These are phyloP conservation scores for Fraxinus platypoda DNA, from an alignment of 305 asterid species.

Conservation along the genomic window DNA sequence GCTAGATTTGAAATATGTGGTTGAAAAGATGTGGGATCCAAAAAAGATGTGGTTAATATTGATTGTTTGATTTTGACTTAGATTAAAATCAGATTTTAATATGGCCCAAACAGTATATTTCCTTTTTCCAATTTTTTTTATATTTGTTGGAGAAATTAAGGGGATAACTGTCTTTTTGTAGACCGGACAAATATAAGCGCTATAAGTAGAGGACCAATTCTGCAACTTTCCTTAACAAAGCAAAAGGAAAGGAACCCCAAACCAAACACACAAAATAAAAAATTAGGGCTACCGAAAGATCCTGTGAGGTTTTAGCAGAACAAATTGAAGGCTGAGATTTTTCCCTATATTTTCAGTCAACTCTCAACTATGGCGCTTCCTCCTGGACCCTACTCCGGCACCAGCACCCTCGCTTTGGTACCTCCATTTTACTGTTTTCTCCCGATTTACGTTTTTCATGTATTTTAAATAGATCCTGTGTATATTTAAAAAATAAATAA, in stretches of 20 bases:
- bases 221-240: neutral
- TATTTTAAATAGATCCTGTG: neutral
- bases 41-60: no score
- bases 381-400: slow-evolving; percentile 76
- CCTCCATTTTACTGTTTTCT: neutral
- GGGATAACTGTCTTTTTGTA: neutral
- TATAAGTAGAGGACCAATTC: slow-evolving; percentile 13
- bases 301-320: neutral
- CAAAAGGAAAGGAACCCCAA: no score
- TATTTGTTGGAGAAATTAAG: neutral
- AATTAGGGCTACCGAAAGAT: neutral
- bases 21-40: no score
- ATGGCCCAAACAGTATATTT: no score
- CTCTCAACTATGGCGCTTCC: slow-evolving; percentile 55
- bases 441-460: slow-evolving; percentile 9
- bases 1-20: no score
- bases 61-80: no score
- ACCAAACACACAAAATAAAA: neutral
- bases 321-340: neutral
- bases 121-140: neutral
- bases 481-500: neutral
- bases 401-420: slow-evolving; percentile 76
- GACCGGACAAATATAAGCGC: neutral
- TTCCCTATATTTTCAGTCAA: neutral
- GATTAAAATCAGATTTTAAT: no score